Percentiles rank a stretch among this genome's conserved stretches.
phyloP scores from a whole-genome alignment of 2,329 filamentous ascomycete species.

The Blumeria hordei region DNA sequence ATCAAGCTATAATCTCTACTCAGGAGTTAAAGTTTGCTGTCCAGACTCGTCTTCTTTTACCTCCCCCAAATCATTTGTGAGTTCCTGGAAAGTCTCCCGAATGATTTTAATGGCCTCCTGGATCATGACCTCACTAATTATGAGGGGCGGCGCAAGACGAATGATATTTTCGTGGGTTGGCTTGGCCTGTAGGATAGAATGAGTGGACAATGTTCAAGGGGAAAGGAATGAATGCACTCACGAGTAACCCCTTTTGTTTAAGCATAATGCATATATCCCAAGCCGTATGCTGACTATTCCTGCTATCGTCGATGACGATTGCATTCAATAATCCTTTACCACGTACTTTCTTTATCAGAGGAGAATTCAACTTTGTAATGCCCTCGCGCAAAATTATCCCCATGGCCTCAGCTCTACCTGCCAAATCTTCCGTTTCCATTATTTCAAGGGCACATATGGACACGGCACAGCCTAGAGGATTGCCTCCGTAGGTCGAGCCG shows the following conservation, averaged over 20 bases:
- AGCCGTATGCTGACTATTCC: conserved; percentile 63
- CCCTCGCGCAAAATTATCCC: conserved; percentile 68
- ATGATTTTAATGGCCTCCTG: conserved; percentile 57
- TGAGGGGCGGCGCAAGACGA: conserved; percentile 81
- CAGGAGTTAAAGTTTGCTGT: no score
- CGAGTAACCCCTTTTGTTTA: conserved; percentile 84
- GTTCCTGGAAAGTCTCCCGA: conserved; percentile 53
- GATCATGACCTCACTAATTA: conserved; percentile 79
- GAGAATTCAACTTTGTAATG: conserved; percentile 48
- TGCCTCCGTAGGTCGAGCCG: conserved; percentile 94
- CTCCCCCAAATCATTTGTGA: conserved; percentile 30
- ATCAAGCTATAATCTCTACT: no score
- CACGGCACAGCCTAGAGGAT: conserved; percentile 83
- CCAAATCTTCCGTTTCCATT: conserved; percentile 74
- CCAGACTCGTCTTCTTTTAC: conserved; percentile 20
- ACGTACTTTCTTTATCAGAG: conserved; percentile 59
- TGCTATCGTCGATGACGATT: conserved; percentile 79
- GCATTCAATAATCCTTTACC: conserved; percentile 92
- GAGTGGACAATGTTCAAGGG: neutral
- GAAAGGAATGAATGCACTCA: conserved; percentile 23
- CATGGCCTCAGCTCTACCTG: conserved; percentile 55
- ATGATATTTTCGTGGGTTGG: conserved; percentile 98
- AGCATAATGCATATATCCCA: conserved; percentile 94
- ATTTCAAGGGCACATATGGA: conserved; percentile 89
- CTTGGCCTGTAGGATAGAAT: conserved; percentile 43